Base-by-base conservation (phyloP, 352 stramenopile genomes). In the Pythium biforme region DNA sequence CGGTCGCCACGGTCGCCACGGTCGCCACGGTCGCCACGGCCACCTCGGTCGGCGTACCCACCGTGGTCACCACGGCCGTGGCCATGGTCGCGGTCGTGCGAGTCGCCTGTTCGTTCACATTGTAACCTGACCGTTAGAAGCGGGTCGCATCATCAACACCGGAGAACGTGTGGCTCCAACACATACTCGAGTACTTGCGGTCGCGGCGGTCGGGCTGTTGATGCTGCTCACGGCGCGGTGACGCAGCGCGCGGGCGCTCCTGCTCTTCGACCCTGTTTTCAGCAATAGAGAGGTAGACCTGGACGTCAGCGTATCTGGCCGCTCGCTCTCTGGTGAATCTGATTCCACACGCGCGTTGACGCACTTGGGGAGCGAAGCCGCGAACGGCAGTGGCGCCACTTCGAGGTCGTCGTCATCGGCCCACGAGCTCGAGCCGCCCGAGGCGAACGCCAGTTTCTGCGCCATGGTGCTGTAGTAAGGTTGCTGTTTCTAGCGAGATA, bases 321-420 rank as follows among this genome's bases (percentile, higher is more conserved):
- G n/a, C n/a, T 20, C 14, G 15, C 12, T 19, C 9, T 52, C 25
- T 45, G 39, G 62, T 56, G 17, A 23, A 55, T 15, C 14, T 11
- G 23, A 12, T 43, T 37, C 31, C 37, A 64, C n/a, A n/a, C n/a
- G n/a, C n/a, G n/a, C n/a, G n/a, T n/a, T n/a, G n/a, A 58, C 77
- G 57, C 68, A 90, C 80, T 77, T 74, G 49, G 66, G 55, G 20
- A 87, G 69, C 59, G 59, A 39, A 9, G 29, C 41, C 33, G 60
- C 29, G 11, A 73, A 66, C 14, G 75, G 72, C 19, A 89, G 65
- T 11, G 76, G 77, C 67, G 75, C 69, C 25, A 77, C 54, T 59
- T 92, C 83, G 33, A 74, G 54, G 56, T 90, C 83, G 55, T 94
- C 85, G 48, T 94, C 85, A 50, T 94, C 85, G 52, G 85, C 85